Base-by-base conservation (phyloP, 2,329 filamentous ascomycete genomes). In the Aureobasidium sp. region DNA sequence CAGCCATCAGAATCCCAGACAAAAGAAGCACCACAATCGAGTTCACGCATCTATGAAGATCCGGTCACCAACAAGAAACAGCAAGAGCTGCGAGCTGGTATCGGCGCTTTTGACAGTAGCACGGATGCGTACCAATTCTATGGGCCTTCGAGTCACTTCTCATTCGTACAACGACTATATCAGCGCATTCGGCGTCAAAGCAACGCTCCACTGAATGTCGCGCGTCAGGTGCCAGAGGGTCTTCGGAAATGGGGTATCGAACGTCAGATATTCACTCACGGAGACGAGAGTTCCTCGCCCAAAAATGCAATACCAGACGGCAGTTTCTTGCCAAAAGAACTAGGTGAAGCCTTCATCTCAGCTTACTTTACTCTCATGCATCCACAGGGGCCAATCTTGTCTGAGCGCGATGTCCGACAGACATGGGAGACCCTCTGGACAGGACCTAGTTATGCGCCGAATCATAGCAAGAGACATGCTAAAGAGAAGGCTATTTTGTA, bases 91-190 rank as follows among this genome's bases (percentile, higher is more conserved):
- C n/a, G 61, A 8, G 61, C 61, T 32, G 61, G 61, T 15, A 62
- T 62, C 23, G 51, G 32, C 8, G 61, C 61, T 2, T 62, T 62
- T n/a, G 44, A 62, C 42, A 23, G 13, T 2, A 51, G 41, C 23
- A 62, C 61, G 6, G 36, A 62, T 3, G 52, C 51, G 6, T 62
- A 62, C 44, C 61, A 62, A 23, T 62, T 62, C 26, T 62, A 62
- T 27, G 61, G 61, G 1, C 61, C 61, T 27, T 58, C 52, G 7
- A 51, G 42, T 7, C 61, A 62, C 20, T 62, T 62, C 13, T 51
- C 44, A 2, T 62, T 62, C 10, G 61, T 62, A 5, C 51, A 62
- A 27, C 61, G 61, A 8, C 27, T 62, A 15, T 58, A 62, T 27
- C 51, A 62, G 15, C 42, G 61, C 3, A 62, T 62, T 8, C 20